phyloP scores from a whole-genome alignment of 73 alveolate species.

The Paramecium primaurelia region DNA sequence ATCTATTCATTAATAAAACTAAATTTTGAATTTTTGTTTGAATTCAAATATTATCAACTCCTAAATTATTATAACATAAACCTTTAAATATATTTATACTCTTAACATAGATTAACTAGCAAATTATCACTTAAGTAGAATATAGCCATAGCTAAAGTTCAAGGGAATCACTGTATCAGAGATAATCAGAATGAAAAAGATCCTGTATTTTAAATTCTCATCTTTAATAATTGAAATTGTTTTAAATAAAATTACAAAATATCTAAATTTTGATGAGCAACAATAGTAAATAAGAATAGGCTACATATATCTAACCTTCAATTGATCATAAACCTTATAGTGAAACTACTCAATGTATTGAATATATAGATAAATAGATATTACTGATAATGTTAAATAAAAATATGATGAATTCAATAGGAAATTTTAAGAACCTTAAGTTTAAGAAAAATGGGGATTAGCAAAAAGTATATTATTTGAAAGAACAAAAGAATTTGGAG shows the following conservation, averaged over 20 bases:
- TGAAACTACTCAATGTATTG: neutral
- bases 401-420: neutral
- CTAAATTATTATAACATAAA: neutral
- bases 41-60: neutral
- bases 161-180: neutral
- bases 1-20: neutral
- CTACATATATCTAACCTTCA: neutral
- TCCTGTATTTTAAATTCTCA: neutral
- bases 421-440: neutral
- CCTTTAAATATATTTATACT: no score
- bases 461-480: neutral
- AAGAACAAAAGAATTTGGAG: conserved; percentile 1
- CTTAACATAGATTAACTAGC: no score
- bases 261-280: neutral
- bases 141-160: no score
- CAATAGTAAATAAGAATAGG: neutral
- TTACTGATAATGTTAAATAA: neutral
- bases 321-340: neutral
- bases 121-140: no score
- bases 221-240: neutral
- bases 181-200: neutral
- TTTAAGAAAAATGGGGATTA: neutral
- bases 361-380: neutral
- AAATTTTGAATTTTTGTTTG: neutral
- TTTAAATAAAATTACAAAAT: neutral